Percentiles rank a stretch among this genome's conserved stretches.
phyloP scores from a whole-genome alignment of 2,329 filamentous ascomycete genomes.

The Hypocrella siamensis region DNA sequence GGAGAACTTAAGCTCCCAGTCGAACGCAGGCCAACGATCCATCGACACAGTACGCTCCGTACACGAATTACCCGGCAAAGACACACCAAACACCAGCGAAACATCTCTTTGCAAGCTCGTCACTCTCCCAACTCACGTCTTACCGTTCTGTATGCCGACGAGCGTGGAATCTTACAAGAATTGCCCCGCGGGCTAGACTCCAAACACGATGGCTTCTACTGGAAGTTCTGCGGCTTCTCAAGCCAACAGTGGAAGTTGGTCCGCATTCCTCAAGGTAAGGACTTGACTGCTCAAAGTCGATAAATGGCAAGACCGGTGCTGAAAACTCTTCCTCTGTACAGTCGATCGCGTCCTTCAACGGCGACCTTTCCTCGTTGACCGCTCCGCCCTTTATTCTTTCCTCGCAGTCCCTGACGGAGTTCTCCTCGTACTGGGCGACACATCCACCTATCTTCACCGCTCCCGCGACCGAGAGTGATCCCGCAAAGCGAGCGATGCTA shows the following conservation, averaged over 20 bases:
- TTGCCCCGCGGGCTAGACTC: background rate
- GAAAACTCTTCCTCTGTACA: conserved; percentile 10
- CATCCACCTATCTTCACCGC: conserved; percentile 67
- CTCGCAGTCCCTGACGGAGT: conserved; percentile 63
- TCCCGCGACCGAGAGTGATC: conserved; percentile 62
- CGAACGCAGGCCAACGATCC: too few relatives aligned
- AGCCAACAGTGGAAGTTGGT: conserved; percentile 31
- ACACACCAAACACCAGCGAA: too few relatives aligned
- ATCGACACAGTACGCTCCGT: too few relatives aligned
- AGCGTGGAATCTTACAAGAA: too few relatives aligned
- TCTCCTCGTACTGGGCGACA: conserved; percentile 71
- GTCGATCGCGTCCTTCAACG: conserved; percentile 71
- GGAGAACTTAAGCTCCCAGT: too few relatives aligned
- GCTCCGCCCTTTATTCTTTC: conserved; percentile 74
- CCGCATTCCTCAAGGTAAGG: conserved; percentile 34
- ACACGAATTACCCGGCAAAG: too few relatives aligned
- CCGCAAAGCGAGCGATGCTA: conserved; percentile 66
- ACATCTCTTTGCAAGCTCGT: too few relatives aligned
- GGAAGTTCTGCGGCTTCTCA: conserved; percentile 15
- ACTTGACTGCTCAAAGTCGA: background rate
- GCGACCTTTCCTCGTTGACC: conserved; percentile 65
- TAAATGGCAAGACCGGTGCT: background rate
- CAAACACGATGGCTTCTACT: conserved; percentile 3
- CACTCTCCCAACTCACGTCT: too few relatives aligned
- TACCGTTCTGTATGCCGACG: too few relatives aligned